phyloP scores from a whole-genome alignment of 495 filamentous ascomycete species.

The Aspergillus campestris region DNA sequence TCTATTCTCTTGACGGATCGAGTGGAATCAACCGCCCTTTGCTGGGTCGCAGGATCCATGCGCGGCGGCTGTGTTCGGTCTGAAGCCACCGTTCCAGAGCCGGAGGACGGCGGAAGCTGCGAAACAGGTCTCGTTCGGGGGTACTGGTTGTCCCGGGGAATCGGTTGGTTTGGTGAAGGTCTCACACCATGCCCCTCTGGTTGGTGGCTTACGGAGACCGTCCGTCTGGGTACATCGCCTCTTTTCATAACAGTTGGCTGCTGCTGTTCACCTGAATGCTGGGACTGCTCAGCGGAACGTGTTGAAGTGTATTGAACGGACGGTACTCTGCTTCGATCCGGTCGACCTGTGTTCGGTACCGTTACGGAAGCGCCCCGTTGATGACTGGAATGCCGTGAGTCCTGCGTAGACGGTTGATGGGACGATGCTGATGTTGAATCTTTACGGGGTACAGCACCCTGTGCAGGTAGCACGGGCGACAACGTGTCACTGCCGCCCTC shows the following conservation, averaged over 20 bases:
- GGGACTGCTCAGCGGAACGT: constrained; percentile 10
- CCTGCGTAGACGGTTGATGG: neutral
- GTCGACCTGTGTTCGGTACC: constrained; percentile 2
- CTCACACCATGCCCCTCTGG: constrained; percentile 1
- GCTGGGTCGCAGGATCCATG: neutral
- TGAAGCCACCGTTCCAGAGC: neutral
- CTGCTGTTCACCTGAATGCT: constrained; percentile 11
- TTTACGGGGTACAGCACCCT: neutral
- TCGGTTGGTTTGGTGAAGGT: constrained; percentile 11
- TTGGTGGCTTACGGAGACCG: constrained; percentile 24
- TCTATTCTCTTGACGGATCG: neutral
- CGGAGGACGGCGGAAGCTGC: neutral
- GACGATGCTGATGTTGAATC: neutral
- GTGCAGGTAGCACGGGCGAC: constrained; percentile 2
- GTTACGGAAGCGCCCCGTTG: constrained; percentile 3
- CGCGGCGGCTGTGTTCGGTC: neutral
- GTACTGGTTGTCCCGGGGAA: constrained; percentile 2
- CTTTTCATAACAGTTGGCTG: constrained; percentile 10
- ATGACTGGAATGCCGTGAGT: constrained; percentile 1
- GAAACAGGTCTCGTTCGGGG: neutral
- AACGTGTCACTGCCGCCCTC: constrained; percentile 15
- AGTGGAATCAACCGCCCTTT: neutral
- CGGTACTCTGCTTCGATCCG: constrained; percentile 12
- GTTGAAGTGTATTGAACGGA: constrained; percentile 12
- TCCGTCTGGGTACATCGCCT: constrained; percentile 19